Evolutionary conservation across 2,329 filamentous ascomycete species (phyloP).

Genomic region (Fusarium virguliforme): DNA sequence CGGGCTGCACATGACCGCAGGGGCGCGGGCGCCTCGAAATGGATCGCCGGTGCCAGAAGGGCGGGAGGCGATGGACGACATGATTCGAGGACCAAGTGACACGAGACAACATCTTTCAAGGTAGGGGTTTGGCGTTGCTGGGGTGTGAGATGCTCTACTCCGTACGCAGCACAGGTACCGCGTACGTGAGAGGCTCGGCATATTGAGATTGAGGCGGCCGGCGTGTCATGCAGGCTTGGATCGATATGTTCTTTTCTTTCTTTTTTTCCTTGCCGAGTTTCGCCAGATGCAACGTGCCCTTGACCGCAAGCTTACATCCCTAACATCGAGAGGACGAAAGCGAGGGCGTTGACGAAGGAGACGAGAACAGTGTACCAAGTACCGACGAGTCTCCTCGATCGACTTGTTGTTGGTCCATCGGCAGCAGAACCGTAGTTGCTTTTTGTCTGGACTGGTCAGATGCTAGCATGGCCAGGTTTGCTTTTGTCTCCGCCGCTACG

Average conservation of each 20-base stretch:
- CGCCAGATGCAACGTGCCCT: background rate
- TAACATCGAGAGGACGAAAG: background rate
- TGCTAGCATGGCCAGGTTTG: constrained; percentile 8
- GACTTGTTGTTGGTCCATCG: constrained; percentile 14
- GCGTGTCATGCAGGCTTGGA: constrained; percentile 14
- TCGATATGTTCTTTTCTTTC: constrained; percentile 15
- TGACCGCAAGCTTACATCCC: background rate
- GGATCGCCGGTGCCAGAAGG: constrained; percentile 24
- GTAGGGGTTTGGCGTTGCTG: constrained; percentile 1
- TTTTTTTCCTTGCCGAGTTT: constrained; percentile 5
- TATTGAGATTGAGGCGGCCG: background rate
- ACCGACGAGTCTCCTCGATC: constrained; percentile 4
- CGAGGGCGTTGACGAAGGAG: constrained; percentile 4
- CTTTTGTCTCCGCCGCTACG: constrained; percentile 20
- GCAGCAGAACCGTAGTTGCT: background rate
- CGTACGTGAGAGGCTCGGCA: constrained; percentile 11
- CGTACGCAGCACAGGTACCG: background rate
- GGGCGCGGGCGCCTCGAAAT: constrained; percentile 10
- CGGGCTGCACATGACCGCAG: constrained; percentile 29
- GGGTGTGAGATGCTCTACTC: background rate
- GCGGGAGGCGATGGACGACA: constrained; percentile 14
- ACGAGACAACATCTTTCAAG: constrained; percentile 19
- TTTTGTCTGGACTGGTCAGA: constrained; percentile 8
- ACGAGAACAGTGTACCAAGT: background rate
- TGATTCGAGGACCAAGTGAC: constrained; percentile 13